A percentile compares a stretch with the other conserved stretches of the same genome.
phyloP scores from a whole-genome alignment of 108 stramenopile species.

The Fistulifera solaris region DNA sequence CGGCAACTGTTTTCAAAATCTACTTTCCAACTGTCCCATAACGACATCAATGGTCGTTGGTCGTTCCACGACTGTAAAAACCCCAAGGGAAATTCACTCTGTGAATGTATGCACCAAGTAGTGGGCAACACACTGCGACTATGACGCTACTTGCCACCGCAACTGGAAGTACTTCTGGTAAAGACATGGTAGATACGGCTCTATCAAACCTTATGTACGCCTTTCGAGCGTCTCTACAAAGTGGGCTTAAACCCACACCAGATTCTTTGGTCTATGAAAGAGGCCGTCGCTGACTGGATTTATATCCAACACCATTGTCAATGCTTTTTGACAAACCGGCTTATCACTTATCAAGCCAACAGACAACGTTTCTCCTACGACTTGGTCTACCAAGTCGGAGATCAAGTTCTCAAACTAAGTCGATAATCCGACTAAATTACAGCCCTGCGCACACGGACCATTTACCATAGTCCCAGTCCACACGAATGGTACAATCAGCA shows the following conservation, averaged over 20 bases:
- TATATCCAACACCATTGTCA: background rate
- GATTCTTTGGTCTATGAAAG: slow-evolving; percentile 20
- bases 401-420: slow-evolving; percentile 9
- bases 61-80: slow-evolving; percentile 27
- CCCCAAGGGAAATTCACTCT: slow-evolving; percentile 34
- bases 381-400: slow-evolving; percentile 13
- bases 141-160: background rate
- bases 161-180: slow-evolving; percentile 4
- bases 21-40: too few species aligned
- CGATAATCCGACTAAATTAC: slow-evolving; percentile 18
- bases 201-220: slow-evolving; percentile 15
- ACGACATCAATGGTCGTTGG: too few species aligned
- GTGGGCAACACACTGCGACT: slow-evolving; percentile 11
- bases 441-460: slow-evolving; percentile 21
- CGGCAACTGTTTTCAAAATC: too few species aligned
- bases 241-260: slow-evolving; percentile 13
- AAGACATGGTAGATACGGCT: slow-evolving; percentile 16
- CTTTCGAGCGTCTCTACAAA: slow-evolving; percentile 5
- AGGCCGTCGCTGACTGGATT: slow-evolving; percentile 5
- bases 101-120: slow-evolving; percentile 31
- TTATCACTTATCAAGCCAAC: slow-evolving; percentile 4
- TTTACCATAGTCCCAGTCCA: slow-evolving; percentile 20
- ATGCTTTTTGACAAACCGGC: slow-evolving; percentile 8
- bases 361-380: slow-evolving; percentile 9
- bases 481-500: slow-evolving; percentile 30